phyloP scores from a whole-genome alignment of 164 flowering plant genomes.

The Santalum album region DNA sequence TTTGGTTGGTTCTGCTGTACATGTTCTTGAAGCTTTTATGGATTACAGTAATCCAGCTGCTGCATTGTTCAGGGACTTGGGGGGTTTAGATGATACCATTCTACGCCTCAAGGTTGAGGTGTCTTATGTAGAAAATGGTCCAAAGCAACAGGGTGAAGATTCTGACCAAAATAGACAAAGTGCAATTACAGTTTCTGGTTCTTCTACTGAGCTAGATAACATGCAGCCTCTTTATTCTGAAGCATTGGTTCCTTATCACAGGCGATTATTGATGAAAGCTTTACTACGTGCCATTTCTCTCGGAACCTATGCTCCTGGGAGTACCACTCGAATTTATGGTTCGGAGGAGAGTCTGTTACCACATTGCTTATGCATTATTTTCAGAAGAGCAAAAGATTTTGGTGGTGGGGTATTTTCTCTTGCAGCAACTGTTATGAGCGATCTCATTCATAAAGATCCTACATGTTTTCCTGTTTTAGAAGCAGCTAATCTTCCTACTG shows the following conservation, averaged over 20 bases:
- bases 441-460: conserved; percentile 89
- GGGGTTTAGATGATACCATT: conserved; percentile 91
- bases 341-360: conserved; percentile 81
- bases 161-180: conserved; percentile 27
- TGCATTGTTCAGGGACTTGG: conserved; percentile 79
- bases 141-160: conserved; percentile 42
- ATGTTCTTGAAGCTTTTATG: conserved; percentile 85
- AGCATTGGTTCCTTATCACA: conserved; percentile 65
- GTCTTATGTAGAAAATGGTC: conserved; percentile 47
- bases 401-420: conserved; percentile 94
- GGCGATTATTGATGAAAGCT: conserved; percentile 72
- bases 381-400: conserved; percentile 79
- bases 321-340: conserved; percentile 52
- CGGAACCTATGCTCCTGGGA: conserved; percentile 92
- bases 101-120: conserved; percentile 71
- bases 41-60: conserved; percentile 93
- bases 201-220: conserved; percentile 39
- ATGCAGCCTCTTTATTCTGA: conserved; percentile 67
- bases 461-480: conserved; percentile 73
- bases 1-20: conserved; percentile 79
- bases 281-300: conserved; percentile 82
- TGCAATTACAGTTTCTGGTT: conserved; percentile 22
- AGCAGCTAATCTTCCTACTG: conserved; percentile 71
- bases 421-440: conserved; percentile 94
- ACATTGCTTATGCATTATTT: conserved; percentile 60